These are phyloP conservation scores for Lichenothelia convexa DNA, from an alignment of 495 filamentous ascomycete species.

Conservation along the genomic window DNA sequence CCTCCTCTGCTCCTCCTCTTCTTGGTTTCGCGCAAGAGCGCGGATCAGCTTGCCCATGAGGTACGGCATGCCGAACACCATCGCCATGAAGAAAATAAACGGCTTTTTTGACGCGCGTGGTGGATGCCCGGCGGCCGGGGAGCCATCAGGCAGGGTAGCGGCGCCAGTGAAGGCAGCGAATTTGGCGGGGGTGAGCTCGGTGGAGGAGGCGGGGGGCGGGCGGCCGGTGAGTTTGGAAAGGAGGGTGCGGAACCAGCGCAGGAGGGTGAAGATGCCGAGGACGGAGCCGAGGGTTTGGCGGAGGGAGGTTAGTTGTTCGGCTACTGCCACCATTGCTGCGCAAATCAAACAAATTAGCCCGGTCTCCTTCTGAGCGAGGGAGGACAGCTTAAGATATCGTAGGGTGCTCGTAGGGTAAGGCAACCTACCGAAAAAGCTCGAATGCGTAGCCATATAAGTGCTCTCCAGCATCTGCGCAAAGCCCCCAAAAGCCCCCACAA, in stretches of 20 bases:
- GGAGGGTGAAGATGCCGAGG: constrained; percentile 83
- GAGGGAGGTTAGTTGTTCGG: constrained; percentile 88
- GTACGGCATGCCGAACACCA: constrained; percentile 88
- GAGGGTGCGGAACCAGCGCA: constrained; percentile 81
- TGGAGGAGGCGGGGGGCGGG: constrained; percentile 70
- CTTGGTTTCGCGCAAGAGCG: constrained; percentile 61
- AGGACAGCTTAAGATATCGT: neutral
- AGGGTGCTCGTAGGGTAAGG: constrained; percentile 1
- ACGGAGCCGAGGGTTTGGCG: constrained; percentile 89
- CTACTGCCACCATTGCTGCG: constrained; percentile 90
- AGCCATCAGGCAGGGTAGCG: constrained; percentile 33
- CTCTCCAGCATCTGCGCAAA: constrained; percentile 99
- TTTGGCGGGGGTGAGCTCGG: constrained; percentile 66
- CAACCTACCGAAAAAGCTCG: constrained; percentile 82
- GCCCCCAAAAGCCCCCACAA: constrained; percentile 94
- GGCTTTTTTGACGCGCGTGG: constrained; percentile 78
- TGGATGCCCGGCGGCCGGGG: constrained; percentile 31
- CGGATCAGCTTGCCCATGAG: constrained; percentile 89
- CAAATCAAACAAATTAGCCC: too few relatives aligned
- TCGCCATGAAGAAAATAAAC: constrained; percentile 84
- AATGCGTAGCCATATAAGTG: constrained; percentile 99
- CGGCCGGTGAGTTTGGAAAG: constrained; percentile 90
- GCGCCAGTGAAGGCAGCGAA: constrained; percentile 68
- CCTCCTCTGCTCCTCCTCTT: constrained; percentile 53
- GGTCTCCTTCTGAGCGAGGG: too few relatives aligned